phyloP scores from a whole-genome alignment of 2,329 filamentous ascomycete species.

The Monosporascus cannonballus region DNA sequence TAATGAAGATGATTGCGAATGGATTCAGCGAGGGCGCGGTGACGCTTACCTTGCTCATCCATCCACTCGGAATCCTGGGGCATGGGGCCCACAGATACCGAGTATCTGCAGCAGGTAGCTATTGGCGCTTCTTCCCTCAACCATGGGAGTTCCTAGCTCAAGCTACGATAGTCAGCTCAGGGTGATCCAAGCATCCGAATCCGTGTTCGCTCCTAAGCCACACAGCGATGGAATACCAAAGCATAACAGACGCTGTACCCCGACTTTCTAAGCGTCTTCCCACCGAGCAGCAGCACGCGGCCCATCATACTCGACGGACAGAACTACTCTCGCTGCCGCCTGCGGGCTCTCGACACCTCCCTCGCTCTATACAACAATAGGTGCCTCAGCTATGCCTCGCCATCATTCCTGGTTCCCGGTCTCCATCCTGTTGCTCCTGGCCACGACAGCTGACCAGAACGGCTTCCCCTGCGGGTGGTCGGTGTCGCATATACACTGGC shows the following conservation, averaged over 20 bases:
- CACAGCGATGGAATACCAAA: slow-evolving; percentile 3
- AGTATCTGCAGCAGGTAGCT: too few species aligned
- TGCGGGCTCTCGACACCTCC: slow-evolving; percentile 21
- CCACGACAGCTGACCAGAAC: slow-evolving; percentile 6
- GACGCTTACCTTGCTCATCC: too few species aligned
- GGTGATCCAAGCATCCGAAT: too few species aligned
- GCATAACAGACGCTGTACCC: slow-evolving; percentile 15
- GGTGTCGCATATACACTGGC: too few species aligned
- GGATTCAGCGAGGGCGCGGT: too few species aligned
- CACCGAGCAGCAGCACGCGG: slow-evolving; percentile 6
- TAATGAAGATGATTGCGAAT: too few species aligned
- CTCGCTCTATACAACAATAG: slow-evolving; percentile 8
- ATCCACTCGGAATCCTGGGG: too few species aligned
- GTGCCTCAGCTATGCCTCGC: slow-evolving; percentile 16
- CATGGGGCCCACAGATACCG: too few species aligned
- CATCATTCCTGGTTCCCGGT: slow-evolving; percentile 18
- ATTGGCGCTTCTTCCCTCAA: too few species aligned
- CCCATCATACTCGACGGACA: slow-evolving; percentile 18
- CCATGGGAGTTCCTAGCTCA: too few species aligned
- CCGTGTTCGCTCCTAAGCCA: too few species aligned
- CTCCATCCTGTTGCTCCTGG: slow-evolving; percentile 11
- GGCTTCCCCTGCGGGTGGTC: slow-evolving; percentile 21
- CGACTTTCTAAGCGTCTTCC: slow-evolving; percentile 13
- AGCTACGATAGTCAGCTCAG: too few species aligned
- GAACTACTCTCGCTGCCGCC: slow-evolving; percentile 25